Evolutionary conservation across 1,284 basidiomycete genomes (phyloP).

Genomic region (Sanghuangporus baumii): DNA sequence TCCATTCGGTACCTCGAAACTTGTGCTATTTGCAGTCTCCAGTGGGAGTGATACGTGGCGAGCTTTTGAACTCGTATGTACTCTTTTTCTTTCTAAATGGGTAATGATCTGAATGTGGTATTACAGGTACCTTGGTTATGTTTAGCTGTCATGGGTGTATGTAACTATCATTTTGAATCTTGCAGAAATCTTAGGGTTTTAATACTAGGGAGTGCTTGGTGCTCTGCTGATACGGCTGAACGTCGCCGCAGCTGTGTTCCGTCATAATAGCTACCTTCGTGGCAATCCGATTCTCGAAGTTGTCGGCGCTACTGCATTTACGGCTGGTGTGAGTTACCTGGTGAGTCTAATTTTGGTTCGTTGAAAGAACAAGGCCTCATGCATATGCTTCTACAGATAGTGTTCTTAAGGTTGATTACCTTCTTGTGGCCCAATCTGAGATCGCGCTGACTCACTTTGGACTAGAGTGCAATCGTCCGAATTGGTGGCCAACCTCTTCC

Average conservation of each 20-base stretch:
- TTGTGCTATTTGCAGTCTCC: constrained; percentile 70
- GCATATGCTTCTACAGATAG: constrained; percentile 28
- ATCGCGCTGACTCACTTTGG: not conserved
- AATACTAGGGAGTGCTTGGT: constrained; percentile 52
- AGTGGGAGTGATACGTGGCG: constrained; percentile 57
- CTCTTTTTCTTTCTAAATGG: constrained; percentile 1
- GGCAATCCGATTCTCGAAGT: constrained; percentile 66
- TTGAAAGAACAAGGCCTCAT: constrained; percentile 44
- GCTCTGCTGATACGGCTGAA: constrained; percentile 62
- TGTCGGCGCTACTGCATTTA: constrained; percentile 53
- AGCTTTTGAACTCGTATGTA: constrained; percentile 60
- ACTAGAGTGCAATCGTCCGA: constrained; percentile 62
- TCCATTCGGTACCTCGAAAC: constrained; percentile 67
- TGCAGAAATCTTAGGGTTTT: not conserved
- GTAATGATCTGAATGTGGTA: not conserved
- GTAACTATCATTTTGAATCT: constrained; percentile 17
- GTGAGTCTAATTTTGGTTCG: constrained; percentile 29
- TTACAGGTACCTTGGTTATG: constrained; percentile 58
- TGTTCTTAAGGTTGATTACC: constrained; percentile 21
- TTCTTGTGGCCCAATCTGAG: not conserved
- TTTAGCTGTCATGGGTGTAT: constrained; percentile 55
- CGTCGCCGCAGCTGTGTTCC: constrained; percentile 54
- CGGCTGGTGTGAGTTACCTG: constrained; percentile 62
- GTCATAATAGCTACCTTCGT: constrained; percentile 48
- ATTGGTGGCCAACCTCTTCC: constrained; percentile 66